These are phyloP conservation scores for Leersia perrieri DNA, from an alignment of 176 grass and related monocot genomes.

Conservation along the genomic window DNA sequence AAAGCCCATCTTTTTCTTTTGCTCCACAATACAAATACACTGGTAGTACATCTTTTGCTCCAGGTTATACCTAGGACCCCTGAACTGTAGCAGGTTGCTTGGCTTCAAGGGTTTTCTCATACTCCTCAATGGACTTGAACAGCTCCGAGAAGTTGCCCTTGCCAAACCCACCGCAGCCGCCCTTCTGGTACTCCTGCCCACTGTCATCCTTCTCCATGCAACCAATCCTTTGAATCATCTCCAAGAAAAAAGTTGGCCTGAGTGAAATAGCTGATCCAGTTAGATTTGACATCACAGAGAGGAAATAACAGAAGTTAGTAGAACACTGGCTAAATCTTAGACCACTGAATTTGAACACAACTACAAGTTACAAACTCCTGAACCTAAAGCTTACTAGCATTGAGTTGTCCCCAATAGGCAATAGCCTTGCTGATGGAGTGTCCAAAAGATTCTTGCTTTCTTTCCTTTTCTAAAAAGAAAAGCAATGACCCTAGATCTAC, in stretches of 20 bases:
- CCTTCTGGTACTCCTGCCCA: conserved; percentile 78
- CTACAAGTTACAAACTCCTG: not conserved
- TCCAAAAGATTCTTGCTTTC: not conserved
- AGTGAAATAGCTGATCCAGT: conserved; percentile 4
- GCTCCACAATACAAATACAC: conserved; percentile 27
- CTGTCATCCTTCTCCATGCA: conserved; percentile 73
- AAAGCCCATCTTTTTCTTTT: conserved; percentile 1
- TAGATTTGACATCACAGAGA: not conserved
- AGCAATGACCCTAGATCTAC: not conserved
- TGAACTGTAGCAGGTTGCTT: conserved; percentile 46
- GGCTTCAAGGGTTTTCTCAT: conserved; percentile 79
- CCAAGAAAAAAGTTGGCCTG: conserved; percentile 90
- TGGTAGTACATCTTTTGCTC: not conserved
- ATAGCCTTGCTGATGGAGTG: not conserved
- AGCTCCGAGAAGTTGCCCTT: conserved; percentile 94
- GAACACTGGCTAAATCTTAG: not conserved
- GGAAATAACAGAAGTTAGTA: not conserved
- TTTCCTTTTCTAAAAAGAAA: not conserved
- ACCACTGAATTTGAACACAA: not conserved
- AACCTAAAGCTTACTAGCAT: not conserved
- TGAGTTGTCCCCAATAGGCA: not conserved
- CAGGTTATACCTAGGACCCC: conserved; percentile 30
- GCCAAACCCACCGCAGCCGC: conserved; percentile 73
- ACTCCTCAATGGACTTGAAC: conserved; percentile 86
- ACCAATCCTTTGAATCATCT: conserved; percentile 88